Evolutionary conservation across 2,329 filamentous ascomycete genomes (phyloP).

Genomic region (Sporothrix curviconia): DNA sequence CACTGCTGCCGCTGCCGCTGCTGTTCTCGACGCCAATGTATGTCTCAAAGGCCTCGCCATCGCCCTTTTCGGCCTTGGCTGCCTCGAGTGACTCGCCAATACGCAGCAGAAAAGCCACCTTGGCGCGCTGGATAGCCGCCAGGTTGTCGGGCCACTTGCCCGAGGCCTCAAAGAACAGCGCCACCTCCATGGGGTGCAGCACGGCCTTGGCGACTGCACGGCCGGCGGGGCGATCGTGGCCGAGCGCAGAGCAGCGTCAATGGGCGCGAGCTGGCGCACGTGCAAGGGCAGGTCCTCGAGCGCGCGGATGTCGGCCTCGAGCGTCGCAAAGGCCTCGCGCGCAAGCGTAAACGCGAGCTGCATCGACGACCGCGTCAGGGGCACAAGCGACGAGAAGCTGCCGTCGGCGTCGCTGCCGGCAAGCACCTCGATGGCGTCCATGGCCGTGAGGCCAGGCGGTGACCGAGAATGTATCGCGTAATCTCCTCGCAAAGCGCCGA

Average conservation of each 20-base stretch:
- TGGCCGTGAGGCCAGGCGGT: slow-evolving; percentile 55
- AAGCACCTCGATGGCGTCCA: slow-evolving; percentile 46
- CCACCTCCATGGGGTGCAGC: slow-evolving; percentile 61
- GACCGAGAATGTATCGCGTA: slow-evolving; percentile 59
- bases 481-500: slow-evolving; percentile 74
- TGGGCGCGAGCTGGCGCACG: slow-evolving; percentile 69
- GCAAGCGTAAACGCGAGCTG: slow-evolving; percentile 60
- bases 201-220: slow-evolving; percentile 37
- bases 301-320: slow-evolving; percentile 70
- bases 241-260: slow-evolving; percentile 67
- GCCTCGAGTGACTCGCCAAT: slow-evolving; percentile 65
- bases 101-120: slow-evolving; percentile 79
- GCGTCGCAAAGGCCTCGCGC: slow-evolving; percentile 60
- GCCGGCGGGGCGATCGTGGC: slow-evolving; percentile 54
- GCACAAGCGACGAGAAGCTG: slow-evolving; percentile 44
- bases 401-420: slow-evolving; percentile 28
- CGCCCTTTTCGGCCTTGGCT: slow-evolving; percentile 32
- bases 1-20: slow-evolving; percentile 57
- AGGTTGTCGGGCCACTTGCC: slow-evolving; percentile 90
- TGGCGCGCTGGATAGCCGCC: slow-evolving; percentile 84
- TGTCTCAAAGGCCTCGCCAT: slow-evolving; percentile 48
- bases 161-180: slow-evolving; percentile 89
- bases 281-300: slow-evolving; percentile 83
- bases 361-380: slow-evolving; percentile 40
- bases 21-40: slow-evolving; percentile 77